Percentiles rank a stretch among this genome's conserved stretches.
Conservation (phyloP, 441 rosid species). For the Cnidoscolus chayamansa region DNA sequence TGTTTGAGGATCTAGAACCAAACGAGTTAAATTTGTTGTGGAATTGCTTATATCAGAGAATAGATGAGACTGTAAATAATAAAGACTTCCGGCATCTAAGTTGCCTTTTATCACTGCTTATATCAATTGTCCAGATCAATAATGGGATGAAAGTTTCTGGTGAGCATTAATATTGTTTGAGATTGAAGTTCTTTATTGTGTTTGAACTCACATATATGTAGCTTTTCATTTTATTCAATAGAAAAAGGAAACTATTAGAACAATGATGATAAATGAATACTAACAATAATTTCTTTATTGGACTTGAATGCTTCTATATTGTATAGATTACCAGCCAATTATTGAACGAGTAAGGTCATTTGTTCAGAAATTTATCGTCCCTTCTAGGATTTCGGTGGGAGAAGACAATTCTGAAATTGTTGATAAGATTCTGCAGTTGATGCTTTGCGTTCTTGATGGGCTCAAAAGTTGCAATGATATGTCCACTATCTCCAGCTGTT, state of each 20-base stretch:
- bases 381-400: slow-evolving; percentile 33
- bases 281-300: background rate
- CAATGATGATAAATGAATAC: background rate
- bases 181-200: slow-evolving; percentile 15
- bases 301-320: slow-evolving; percentile 19
- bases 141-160: slow-evolving; percentile 52
- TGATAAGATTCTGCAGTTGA: slow-evolving; percentile 63
- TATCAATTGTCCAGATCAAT: slow-evolving; percentile 48
- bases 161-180: slow-evolving; percentile 34
- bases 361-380: slow-evolving; percentile 39
- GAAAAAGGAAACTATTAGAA: background rate
- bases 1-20: slow-evolving; percentile 59
- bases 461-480: slow-evolving; percentile 37
- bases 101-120: slow-evolving; percentile 53
- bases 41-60: slow-evolving; percentile 55
- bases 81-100: slow-evolving; percentile 39
- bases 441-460: slow-evolving; percentile 58
- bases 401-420: slow-evolving; percentile 47
- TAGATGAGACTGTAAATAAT: slow-evolving; percentile 37
- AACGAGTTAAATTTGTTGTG: slow-evolving; percentile 52
- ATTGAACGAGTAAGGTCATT: slow-evolving; percentile 47
- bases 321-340: slow-evolving; percentile 62
- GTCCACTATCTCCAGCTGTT: slow-evolving; percentile 40
- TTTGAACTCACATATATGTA: background rate
- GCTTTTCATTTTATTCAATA: background rate